A percentile compares a stretch with the other conserved stretches of the same genome.
These are phyloP conservation scores for Lobosporangium transversale DNA, from an alignment of 192 early-diverging fungal species.

Conservation along the genomic window DNA sequence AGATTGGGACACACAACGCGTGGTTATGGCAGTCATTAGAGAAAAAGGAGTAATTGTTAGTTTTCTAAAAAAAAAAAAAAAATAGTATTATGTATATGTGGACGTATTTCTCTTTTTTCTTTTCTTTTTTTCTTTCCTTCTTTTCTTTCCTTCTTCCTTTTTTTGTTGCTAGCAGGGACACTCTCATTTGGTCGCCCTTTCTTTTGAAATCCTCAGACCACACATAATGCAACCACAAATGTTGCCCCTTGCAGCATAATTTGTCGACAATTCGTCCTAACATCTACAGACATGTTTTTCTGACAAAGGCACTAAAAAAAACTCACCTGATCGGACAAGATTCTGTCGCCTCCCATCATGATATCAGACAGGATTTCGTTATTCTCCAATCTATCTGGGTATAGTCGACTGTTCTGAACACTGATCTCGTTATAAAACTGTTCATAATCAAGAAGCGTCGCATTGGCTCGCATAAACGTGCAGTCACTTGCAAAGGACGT, in stretches of 20 bases:
- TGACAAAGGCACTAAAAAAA: background rate
- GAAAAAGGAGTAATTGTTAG: background rate
- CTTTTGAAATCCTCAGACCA: too few relatives aligned
- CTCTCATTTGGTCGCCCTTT: too few relatives aligned
- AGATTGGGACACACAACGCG: background rate
- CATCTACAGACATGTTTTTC: too few relatives aligned
- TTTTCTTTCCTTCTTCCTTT: background rate
- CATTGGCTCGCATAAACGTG: background rate
- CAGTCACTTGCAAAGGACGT: background rate
- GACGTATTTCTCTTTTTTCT: background rate
- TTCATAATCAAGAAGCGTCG: background rate
- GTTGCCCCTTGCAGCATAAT: too few relatives aligned
- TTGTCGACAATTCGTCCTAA: too few relatives aligned
- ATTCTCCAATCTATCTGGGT: background rate
- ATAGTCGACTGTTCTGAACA: too few relatives aligned
- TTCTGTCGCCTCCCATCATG: conserved; percentile 18
- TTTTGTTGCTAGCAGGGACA: background rate
- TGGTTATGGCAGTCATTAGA: background rate
- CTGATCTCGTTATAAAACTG: conserved; percentile 16
- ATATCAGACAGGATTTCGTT: background rate
- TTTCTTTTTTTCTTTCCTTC: conserved; percentile 1
- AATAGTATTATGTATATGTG: too few relatives aligned
- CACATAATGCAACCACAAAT: too few relatives aligned
- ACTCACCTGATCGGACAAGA: conserved; percentile 29
- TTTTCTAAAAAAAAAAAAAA: background rate